These are phyloP conservation scores for Scutellaria galericulata DNA, from an alignment of 257 asterid species.

Conservation along the genomic window DNA sequence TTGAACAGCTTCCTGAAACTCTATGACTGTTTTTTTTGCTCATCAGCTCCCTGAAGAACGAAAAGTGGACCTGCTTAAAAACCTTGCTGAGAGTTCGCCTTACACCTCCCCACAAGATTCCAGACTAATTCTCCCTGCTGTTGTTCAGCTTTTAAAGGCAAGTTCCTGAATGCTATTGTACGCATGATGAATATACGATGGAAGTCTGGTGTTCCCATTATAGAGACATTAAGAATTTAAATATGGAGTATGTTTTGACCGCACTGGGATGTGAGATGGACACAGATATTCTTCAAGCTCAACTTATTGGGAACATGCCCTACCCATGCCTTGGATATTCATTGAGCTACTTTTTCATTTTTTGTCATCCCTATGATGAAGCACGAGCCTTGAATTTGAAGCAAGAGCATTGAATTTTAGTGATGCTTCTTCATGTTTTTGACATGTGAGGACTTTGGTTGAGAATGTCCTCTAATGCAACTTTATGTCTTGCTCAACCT, in stretches of 20 bases:
- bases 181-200: constrained; percentile 9
- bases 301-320: constrained; percentile 15
- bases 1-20: constrained; percentile 25
- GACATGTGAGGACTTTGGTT: constrained; percentile 20
- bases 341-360: not conserved
- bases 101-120: constrained; percentile 83
- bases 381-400: constrained; percentile 21
- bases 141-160: constrained; percentile 83
- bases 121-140: constrained; percentile 82
- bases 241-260: not conserved
- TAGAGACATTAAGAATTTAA: constrained; percentile 15
- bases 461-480: constrained; percentile 30
- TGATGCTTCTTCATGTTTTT: constrained; percentile 22
- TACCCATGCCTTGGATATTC: constrained; percentile 16
- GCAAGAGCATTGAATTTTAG: constrained; percentile 21
- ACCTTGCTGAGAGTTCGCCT: constrained; percentile 93
- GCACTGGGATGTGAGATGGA: constrained; percentile 1
- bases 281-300: constrained; percentile 11
- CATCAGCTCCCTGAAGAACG: constrained; percentile 90
- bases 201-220: constrained; percentile 14
- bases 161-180: constrained; percentile 36
- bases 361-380: constrained; percentile 25
- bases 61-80: constrained; percentile 90
- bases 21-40: constrained; percentile 34
- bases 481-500: constrained; percentile 26